These are phyloP conservation scores for Metschnikowia cerradonensis DNA, from an alignment of 805 yeast genomes.

Conservation along the genomic window DNA sequence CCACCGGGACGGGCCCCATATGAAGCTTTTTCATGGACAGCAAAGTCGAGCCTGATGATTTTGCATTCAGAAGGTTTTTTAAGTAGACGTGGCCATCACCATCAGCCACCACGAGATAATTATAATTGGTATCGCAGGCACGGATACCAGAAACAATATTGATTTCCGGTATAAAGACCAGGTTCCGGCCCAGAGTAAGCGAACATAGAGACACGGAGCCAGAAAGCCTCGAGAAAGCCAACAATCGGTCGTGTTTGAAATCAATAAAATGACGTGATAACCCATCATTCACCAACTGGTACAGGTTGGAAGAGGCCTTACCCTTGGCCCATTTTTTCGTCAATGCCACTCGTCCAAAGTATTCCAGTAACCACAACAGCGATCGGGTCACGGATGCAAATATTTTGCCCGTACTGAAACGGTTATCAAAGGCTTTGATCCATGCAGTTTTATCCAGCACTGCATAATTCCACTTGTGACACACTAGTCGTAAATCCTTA, in stretches of 20 bases:
- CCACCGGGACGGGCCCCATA: slow-evolving; percentile 14
- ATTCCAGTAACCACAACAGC: slow-evolving; percentile 44
- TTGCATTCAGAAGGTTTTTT: slow-evolving; percentile 32
- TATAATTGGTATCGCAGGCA: slow-evolving; percentile 29
- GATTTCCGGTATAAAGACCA: slow-evolving; percentile 36
- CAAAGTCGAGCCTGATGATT: slow-evolving; percentile 25
- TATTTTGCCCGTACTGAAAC: slow-evolving; percentile 31
- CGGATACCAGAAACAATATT: slow-evolving; percentile 14
- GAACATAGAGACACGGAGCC: slow-evolving; percentile 31
- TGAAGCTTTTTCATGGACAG: slow-evolving; percentile 19
- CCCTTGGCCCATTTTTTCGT: slow-evolving; percentile 40
- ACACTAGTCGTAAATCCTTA: slow-evolving; percentile 39
- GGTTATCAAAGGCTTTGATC: slow-evolving; percentile 41
- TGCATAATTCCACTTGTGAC: slow-evolving; percentile 45
- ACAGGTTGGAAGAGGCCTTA: slow-evolving; percentile 24
- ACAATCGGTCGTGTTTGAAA: slow-evolving; percentile 23
- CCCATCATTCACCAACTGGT: slow-evolving; percentile 29
- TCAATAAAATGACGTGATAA: slow-evolving; percentile 23
- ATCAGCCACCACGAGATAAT: slow-evolving; percentile 28
- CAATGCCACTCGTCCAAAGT: slow-evolving; percentile 35
- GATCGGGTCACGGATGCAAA: slow-evolving; percentile 47
- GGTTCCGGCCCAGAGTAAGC: slow-evolving; percentile 34
- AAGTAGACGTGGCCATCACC: slow-evolving; percentile 27
- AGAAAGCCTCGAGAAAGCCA: slow-evolving; percentile 24
- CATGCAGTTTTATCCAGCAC: slow-evolving; percentile 46